Conservation (phyloP, 805 yeast genomes). For the Candida montana region DNA sequence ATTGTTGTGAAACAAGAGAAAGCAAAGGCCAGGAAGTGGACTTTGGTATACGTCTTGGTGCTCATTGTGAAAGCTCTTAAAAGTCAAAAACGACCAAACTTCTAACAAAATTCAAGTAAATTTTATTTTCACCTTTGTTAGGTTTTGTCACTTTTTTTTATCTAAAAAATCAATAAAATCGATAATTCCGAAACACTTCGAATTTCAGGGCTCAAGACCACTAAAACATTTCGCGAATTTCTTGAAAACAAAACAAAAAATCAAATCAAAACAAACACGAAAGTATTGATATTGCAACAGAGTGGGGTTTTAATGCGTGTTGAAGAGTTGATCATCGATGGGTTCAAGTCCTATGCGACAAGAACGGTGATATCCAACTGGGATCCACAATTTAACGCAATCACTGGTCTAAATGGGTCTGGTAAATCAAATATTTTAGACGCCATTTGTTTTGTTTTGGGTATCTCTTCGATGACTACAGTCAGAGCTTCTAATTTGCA, state of each 20-base stretch:
- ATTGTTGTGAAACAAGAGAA: slow-evolving; percentile 35
- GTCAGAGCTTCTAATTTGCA: slow-evolving; percentile 91
- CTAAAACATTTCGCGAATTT: background rate
- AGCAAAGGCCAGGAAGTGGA: slow-evolving; percentile 29
- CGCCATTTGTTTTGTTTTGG: slow-evolving; percentile 97
- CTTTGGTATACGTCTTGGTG: slow-evolving; percentile 24
- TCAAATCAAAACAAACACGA: slow-evolving; percentile 1
- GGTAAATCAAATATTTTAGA: slow-evolving; percentile 96
- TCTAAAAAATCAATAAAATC: background rate
- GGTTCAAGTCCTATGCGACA: slow-evolving; percentile 95
- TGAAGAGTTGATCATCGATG: slow-evolving; percentile 95
- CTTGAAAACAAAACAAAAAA: background rate
- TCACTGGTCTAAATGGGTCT: slow-evolving; percentile 95
- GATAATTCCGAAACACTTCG: slow-evolving; percentile 5
- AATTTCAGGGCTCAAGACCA: too few relatives aligned
- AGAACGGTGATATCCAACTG: slow-evolving; percentile 93
- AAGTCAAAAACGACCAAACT: too few relatives aligned
- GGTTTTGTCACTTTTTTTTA: background rate
- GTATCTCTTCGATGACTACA: slow-evolving; percentile 90
- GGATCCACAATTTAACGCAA: slow-evolving; percentile 96
- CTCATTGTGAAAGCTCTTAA: background rate
- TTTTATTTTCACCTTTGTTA: background rate
- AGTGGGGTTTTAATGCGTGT: slow-evolving; percentile 49
- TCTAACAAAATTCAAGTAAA: too few relatives aligned
- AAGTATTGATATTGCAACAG: too few relatives aligned